A percentile compares a stretch with the other conserved stretches of the same genome.
These are phyloP conservation scores for maize (Zea mays) DNA, from an alignment of 176 grass and related monocot genomes.

Conservation along the genomic window DNA sequence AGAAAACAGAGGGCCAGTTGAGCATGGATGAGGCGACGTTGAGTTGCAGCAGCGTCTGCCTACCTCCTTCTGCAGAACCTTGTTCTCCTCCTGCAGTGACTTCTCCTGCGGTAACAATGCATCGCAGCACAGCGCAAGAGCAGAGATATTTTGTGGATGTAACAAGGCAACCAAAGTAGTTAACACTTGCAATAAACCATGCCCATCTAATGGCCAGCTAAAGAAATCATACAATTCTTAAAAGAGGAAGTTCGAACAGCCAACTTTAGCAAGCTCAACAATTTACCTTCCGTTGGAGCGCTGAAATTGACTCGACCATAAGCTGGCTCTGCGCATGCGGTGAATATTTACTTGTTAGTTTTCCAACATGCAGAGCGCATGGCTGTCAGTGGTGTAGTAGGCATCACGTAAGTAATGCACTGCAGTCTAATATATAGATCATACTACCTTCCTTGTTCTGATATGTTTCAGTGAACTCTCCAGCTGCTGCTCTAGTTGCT, in stretches of 20 bases:
- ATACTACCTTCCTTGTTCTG: constrained; percentile 67
- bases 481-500: constrained; percentile 73
- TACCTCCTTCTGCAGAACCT: constrained; percentile 73
- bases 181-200: neutral
- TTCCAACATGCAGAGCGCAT: neutral
- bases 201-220: no score
- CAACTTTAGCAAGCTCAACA: neutral
- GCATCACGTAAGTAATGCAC: neutral
- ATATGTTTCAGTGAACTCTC: constrained; percentile 81
- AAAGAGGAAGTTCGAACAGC: neutral
- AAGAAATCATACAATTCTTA: no score
- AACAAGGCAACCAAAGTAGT: neutral
- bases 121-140: neutral
- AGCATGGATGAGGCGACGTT: no score
- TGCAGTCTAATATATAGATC: neutral
- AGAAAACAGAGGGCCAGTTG: neutral
- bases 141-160: neutral
- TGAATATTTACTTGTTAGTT: neutral
- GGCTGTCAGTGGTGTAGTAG: neutral
- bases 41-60: neutral
- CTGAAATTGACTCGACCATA: constrained; percentile 68
- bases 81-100: constrained; percentile 66
- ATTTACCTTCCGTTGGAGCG: constrained; percentile 73
- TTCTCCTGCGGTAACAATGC: constrained; percentile 49
- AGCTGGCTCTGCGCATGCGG: constrained; percentile 55